A percentile compares a stretch with the other conserved stretches of the same genome.
These are phyloP conservation scores for Rhinocladiella similis DNA, from an alignment of 2,329 filamentous ascomycete species.

Conservation along the genomic window DNA sequence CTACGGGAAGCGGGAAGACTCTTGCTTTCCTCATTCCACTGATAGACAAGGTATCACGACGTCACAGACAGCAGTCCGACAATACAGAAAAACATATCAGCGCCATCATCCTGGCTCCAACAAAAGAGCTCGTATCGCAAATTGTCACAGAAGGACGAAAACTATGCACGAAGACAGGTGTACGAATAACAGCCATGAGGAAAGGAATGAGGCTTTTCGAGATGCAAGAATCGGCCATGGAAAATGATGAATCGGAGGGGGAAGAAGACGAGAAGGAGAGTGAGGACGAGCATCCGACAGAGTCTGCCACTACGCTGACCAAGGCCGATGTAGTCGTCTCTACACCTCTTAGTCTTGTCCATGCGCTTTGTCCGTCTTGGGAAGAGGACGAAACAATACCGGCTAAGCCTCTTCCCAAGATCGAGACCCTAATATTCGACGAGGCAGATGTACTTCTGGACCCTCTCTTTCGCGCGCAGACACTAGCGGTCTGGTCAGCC, in stretches of 20 bases:
- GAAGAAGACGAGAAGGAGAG: conserved; percentile 35
- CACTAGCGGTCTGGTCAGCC: conserved; percentile 77
- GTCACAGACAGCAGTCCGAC: conserved; percentile 40
- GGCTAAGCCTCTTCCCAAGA: conserved; percentile 59
- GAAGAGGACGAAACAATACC: conserved; percentile 37
- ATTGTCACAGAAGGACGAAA: conserved; percentile 83
- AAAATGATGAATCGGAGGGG: conserved; percentile 35
- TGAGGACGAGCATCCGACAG: conserved; percentile 37
- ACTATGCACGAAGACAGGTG: conserved; percentile 70
- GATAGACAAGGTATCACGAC: conserved; percentile 70
- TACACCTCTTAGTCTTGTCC: conserved; percentile 75
- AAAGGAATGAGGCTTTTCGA: conserved; percentile 72
- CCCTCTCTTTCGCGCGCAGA: conserved; percentile 85
- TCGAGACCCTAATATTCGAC: conserved; percentile 78
- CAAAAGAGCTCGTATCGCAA: conserved; percentile 77
- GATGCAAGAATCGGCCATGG: conserved; percentile 37
- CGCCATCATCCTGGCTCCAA: conserved; percentile 74
- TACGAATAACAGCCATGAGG: conserved; percentile 78
- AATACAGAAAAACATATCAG: conserved; percentile 61
- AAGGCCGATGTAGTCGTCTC: conserved; percentile 79
- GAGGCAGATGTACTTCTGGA: conserved; percentile 95
- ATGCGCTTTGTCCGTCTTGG: conserved; percentile 59
- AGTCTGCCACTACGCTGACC: conserved; percentile 46
- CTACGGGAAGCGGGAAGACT: conserved; percentile 95
- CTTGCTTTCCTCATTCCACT: conserved; percentile 87